phyloP scores from a whole-genome alignment of 208 protist genomes.

The Acanthamoeba triangularis region DNA sequence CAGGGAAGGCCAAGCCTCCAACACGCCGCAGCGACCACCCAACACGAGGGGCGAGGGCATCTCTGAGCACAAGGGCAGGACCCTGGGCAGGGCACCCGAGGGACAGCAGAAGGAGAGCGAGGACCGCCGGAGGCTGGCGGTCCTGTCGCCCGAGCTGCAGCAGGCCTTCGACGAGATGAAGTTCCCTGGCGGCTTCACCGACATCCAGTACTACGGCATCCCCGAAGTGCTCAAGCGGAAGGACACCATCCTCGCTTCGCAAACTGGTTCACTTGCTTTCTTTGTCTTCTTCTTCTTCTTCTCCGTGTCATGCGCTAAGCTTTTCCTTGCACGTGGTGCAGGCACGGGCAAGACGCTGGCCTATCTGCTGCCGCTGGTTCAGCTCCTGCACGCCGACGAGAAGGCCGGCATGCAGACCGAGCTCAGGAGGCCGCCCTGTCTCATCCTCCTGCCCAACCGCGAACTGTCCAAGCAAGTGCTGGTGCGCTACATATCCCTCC shows the following conservation, averaged over 20 bases:
- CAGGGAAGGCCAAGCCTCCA: too few relatives aligned
- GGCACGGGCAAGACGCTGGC: slow-evolving; percentile 74
- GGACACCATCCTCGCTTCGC: slow-evolving; percentile 47
- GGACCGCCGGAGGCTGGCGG: background rate
- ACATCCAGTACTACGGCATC: slow-evolving; percentile 62
- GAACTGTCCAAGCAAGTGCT: slow-evolving; percentile 63
- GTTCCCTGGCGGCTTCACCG: slow-evolving; percentile 28
- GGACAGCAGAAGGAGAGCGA: background rate
- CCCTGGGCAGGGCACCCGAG: background rate
- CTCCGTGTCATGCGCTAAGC: background rate
- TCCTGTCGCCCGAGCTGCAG: background rate
- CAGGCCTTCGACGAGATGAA: slow-evolving; percentile 32
- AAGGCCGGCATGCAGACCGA: slow-evolving; percentile 27
- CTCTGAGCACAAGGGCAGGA: background rate
- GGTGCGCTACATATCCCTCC: background rate
- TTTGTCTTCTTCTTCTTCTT: too few relatives aligned
- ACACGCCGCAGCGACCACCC: background rate
- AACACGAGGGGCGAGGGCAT: background rate
- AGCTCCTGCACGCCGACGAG: slow-evolving; percentile 47
- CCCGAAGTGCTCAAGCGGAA: slow-evolving; percentile 64
- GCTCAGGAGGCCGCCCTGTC: background rate
- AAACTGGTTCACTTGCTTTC: slow-evolving; percentile 31
- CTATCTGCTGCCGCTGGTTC: slow-evolving; percentile 56
- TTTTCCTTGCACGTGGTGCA: background rate
- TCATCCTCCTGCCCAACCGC: slow-evolving; percentile 55